Evolutionary conservation across 345 rosid species (phyloP).

Genomic region (Punica granatum): DNA sequence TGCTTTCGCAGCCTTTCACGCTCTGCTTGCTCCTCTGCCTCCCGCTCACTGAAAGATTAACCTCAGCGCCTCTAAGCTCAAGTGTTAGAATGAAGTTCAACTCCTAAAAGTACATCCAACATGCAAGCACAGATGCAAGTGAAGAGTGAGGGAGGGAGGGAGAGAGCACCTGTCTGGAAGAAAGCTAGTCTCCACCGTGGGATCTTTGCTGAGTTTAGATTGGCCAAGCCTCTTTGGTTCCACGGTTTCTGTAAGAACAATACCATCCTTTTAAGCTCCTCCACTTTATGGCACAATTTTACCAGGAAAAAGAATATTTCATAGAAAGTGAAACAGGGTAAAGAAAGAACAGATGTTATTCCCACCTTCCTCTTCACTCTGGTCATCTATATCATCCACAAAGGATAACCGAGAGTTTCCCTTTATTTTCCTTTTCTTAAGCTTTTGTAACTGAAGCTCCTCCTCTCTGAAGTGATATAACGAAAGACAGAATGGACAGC

Average conservation of each 20-base stretch:
- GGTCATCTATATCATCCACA: conserved; percentile 73
- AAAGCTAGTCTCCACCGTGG: conserved; percentile 92
- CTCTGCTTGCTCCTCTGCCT: conserved; percentile 99
- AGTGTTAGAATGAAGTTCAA: conserved; percentile 31
- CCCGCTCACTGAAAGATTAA: conserved; percentile 93
- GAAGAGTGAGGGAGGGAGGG: conserved; percentile 10
- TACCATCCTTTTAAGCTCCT: neutral
- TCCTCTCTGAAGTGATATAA: conserved; percentile 54
- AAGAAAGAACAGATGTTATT: conserved; percentile 12
- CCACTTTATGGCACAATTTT: neutral
- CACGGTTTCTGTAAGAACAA: conserved; percentile 21
- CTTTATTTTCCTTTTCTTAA: conserved; percentile 79
- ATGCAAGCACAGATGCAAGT: conserved; percentile 2
- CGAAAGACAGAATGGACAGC: neutral
- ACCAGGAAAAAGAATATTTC: neutral
- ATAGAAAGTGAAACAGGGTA: neutral
- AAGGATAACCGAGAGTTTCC: conserved; percentile 76
- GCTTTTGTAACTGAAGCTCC: conserved; percentile 78
- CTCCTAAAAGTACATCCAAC: neutral
- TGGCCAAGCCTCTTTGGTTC: conserved; percentile 33
- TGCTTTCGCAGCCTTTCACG: conserved; percentile 90
- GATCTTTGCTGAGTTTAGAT: conserved; percentile 89
- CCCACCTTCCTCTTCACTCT: conserved; percentile 66
- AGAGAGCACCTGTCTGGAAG: conserved; percentile 86
- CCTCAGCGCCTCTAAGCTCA: conserved; percentile 70